A percentile compares a stretch with the other conserved stretches of the same genome.
phyloP scores from a whole-genome alignment of 2,329 filamentous ascomycete species.

The Aspergillus proliferans region DNA sequence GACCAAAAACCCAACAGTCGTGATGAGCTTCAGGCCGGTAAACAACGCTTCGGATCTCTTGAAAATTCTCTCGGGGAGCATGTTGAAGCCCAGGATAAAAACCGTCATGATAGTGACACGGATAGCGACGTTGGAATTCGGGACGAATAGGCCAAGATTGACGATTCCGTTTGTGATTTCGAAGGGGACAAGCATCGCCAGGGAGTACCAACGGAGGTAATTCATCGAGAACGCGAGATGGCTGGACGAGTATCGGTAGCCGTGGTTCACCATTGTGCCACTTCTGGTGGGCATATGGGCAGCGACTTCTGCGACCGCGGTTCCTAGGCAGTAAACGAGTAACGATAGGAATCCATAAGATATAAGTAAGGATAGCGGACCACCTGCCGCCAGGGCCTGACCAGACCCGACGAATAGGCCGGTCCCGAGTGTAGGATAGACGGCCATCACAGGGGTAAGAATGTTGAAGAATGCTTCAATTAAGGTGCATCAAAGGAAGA shows the following conservation, averaged over 20 bases:
- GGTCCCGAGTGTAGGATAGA: conserved; percentile 53
- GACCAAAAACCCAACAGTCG: conserved; percentile 44
- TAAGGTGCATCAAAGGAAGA: too few relatives aligned
- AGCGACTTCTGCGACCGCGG: conserved; percentile 34
- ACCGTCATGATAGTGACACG: conserved; percentile 50
- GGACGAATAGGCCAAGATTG: conserved; percentile 55
- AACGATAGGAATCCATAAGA: conserved; percentile 46
- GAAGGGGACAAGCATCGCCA: conserved; percentile 43
- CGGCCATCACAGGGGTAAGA: conserved; percentile 45
- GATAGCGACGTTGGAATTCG: conserved; percentile 30
- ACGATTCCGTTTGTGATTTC: conserved; percentile 62
- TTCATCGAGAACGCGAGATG: conserved; percentile 35
- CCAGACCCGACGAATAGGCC: conserved; percentile 52
- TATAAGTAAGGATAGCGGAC: conserved; percentile 47
- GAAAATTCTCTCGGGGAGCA: conserved; percentile 44
- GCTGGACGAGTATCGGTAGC: conserved; percentile 33
- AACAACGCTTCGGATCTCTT: conserved; percentile 46
- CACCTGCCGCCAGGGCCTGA: conserved; percentile 46
- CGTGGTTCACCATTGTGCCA: conserved; percentile 36
- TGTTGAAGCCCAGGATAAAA: conserved; percentile 49
- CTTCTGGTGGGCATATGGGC: conserved; percentile 31
- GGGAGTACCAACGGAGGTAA: conserved; percentile 42
- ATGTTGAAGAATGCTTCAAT: conserved; percentile 3
- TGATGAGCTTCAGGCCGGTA: conserved; percentile 44
- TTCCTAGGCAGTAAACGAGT: conserved; percentile 45